Evolutionary conservation across 371 early-diverging fungal species (phyloP).

Genomic region (Scutellospora calospora): DNA sequence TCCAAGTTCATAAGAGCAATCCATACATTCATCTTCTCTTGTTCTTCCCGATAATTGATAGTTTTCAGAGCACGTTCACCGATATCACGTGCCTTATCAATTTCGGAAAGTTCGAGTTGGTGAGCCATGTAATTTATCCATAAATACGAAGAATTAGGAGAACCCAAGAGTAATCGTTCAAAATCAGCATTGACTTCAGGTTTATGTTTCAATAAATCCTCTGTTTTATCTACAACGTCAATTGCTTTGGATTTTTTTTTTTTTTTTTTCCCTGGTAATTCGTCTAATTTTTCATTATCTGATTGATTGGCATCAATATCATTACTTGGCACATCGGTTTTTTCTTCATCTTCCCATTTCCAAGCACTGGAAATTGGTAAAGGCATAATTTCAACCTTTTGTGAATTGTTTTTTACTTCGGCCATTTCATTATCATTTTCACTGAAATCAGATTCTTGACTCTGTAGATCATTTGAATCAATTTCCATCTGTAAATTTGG

Average conservation of each 20-base stretch:
- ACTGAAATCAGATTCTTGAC: conserved; percentile 46
- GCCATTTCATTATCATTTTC: conserved; percentile 59
- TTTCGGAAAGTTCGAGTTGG: conserved; percentile 88
- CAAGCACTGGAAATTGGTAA: conserved; percentile 25
- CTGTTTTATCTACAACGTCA: conserved; percentile 63
- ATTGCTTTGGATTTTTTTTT: conserved; percentile 60
- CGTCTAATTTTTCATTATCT: conserved; percentile 50
- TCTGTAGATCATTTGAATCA: conserved; percentile 51
- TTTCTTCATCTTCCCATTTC: conserved; percentile 44
- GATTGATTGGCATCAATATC: conserved; percentile 25
- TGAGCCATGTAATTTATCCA: conserved; percentile 99
- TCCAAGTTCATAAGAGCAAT: conserved; percentile 95
- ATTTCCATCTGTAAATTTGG: conserved; percentile 61
- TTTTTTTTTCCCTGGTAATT: conserved; percentile 49
- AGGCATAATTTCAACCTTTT: conserved; percentile 28
- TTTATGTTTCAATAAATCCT: conserved; percentile 61
- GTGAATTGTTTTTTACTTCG: conserved; percentile 46
- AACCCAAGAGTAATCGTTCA: conserved; percentile 90
- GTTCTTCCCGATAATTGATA: conserved; percentile 92
- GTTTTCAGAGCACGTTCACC: conserved; percentile 93
- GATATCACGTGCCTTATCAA: conserved; percentile 90
- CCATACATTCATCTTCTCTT: conserved; percentile 96
- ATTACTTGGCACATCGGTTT: background rate
- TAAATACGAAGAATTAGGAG: conserved; percentile 94
- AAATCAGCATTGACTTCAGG: conserved; percentile 77